Evolutionary conservation across 2,329 filamentous ascomycete genomes (phyloP), one percentile per base, ranked within the genome.

Genomic region (Verticillium albo-atrum): DNA sequence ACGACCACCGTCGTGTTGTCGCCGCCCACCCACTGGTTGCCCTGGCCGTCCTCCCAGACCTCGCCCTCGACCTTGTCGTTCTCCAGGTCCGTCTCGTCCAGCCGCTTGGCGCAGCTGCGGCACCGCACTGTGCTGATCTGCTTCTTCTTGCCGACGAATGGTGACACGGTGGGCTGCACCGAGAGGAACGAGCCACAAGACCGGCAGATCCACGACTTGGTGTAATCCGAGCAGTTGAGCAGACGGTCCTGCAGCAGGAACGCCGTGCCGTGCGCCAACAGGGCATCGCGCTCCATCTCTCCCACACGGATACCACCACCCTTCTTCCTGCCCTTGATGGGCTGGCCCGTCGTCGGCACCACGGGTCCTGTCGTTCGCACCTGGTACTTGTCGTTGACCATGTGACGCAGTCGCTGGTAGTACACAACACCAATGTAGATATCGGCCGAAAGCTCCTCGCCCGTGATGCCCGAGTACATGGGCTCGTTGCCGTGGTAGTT

Each of bases 301-400:
- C 95, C 95, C 30, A 99, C 94, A 82, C 95, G 92, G 72, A 99
- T 97, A 88, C 95, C 95, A 78, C 95, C 95, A 71, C 94, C 95
- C 76, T 94, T 91, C 73, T 96, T 95, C 73, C 95, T 84, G 64
- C 95, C 95, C 80, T 98, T 97, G 81, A 99, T 95, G 47, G 95
- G 95, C 73, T 99, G 95, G 32, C 94, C 93, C 0, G 94, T 98
- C 17, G 95, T 86, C 26, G 89, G 86, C 58, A 95, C 95, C 51
- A 97, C 89, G 1, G 93, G 93, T 58, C 95, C 95, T 0, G 95
- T 98, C 3, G 95, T 98, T 75, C 95, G 88, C 59, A 98, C 95
- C 75, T 99, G 95, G 82, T 91, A 99, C 77, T 99, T 99, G 77
- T 99, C 95, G 84, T 97, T 98, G 59, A 99, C 95, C 95, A 99